Evolutionary conservation across 345 rosid genomes (phyloP).

Genomic region (Streptanthus diversifolius): DNA sequence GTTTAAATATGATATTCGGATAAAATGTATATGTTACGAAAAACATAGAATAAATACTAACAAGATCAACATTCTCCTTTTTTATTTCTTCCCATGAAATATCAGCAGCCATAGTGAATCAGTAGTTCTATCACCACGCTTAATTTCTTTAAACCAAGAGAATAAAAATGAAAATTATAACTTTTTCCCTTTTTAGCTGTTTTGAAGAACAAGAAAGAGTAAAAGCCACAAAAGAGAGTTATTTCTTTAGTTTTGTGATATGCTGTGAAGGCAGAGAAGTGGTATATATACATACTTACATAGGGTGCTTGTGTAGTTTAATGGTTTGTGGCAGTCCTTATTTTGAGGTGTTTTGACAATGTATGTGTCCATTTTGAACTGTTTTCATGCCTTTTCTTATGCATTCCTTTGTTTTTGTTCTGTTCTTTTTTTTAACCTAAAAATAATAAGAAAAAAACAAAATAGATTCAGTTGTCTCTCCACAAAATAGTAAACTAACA

Average conservation of each 20-base stretch:
- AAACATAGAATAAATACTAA: not conserved
- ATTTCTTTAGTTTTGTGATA: conserved; percentile 21
- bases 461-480: not conserved
- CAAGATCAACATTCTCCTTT: conserved; percentile 34
- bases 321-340: conserved; percentile 21
- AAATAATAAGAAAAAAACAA: not conserved
- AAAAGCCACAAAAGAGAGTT: not conserved
- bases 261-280: conserved; percentile 1
- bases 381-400: conserved; percentile 35
- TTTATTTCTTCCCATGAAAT: conserved; percentile 37
- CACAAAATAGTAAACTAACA: conserved; percentile 10
- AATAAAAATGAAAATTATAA: not conserved
- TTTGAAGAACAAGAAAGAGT: conserved; percentile 12
- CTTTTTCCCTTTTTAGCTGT: not conserved
- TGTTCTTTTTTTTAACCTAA: not conserved
- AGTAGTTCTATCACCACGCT: not conserved
- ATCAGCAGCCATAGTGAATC: conserved; percentile 33
- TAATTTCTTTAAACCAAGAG: not conserved
- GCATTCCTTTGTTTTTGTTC: not conserved
- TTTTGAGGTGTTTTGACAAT: conserved; percentile 26
- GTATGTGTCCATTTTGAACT: conserved; percentile 20
- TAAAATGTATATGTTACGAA: not conserved
- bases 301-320: not conserved
- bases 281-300: conserved; percentile 15
- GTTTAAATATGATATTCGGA: not conserved